Evolutionary conservation across 208 protist genomes (phyloP).

Genomic region (Leishmania amazonensis): DNA sequence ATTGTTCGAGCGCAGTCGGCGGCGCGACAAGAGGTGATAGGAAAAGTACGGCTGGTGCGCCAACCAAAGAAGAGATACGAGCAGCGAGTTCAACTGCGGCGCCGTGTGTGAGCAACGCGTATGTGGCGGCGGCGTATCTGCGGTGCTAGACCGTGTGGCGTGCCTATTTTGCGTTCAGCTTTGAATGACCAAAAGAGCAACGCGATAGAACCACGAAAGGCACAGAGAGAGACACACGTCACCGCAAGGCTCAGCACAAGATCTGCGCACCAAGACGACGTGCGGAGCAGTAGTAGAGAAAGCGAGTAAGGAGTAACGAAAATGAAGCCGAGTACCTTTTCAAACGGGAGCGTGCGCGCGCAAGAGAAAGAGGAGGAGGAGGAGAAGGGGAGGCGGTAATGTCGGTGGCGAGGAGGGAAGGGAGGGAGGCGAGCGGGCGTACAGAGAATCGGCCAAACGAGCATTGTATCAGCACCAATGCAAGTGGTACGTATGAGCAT

Average conservation of each 20-base stretch:
- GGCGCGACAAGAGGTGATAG: background rate
- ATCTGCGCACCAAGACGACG: background rate
- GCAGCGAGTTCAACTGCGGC: background rate
- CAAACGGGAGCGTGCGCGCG: background rate
- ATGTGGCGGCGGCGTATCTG: background rate
- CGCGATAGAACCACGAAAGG: background rate
- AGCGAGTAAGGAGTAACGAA: background rate
- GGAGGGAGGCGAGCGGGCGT: background rate
- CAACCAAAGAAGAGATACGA: background rate
- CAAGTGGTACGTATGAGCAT: background rate
- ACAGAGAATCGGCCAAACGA: background rate
- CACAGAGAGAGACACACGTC: background rate
- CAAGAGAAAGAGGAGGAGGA: too few relatives aligned
- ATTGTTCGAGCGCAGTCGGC: conserved; percentile 21
- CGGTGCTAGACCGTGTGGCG: background rate
- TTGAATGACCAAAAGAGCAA: background rate
- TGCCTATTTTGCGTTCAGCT: background rate
- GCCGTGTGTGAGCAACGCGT: background rate
- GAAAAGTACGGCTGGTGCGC: background rate
- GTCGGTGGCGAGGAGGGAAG: background rate
- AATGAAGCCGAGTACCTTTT: background rate
- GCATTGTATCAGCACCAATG: background rate
- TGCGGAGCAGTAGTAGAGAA: background rate
- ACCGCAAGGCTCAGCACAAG: background rate
- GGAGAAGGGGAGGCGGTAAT: background rate